These are phyloP conservation scores for Nicotiana noctiflora DNA, from an alignment of 257 asterid genomes.

Conservation along the genomic window DNA sequence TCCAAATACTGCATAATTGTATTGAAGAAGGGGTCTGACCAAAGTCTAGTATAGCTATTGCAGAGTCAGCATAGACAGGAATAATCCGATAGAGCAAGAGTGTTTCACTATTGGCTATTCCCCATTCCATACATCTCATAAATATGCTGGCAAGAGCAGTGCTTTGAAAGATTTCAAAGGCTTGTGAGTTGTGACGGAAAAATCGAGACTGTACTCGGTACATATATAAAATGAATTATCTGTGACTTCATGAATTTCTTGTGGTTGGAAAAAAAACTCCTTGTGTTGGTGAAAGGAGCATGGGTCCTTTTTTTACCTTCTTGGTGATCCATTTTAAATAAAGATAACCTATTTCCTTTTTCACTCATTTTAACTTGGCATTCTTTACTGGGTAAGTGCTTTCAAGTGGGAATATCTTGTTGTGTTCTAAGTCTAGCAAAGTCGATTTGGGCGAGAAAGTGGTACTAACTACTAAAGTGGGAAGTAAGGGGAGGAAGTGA, in stretches of 20 bases:
- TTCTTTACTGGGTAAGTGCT: not conserved
- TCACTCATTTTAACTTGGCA: not conserved
- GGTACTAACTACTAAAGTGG: slow-evolving; percentile 1
- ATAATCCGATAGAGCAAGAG: not conserved
- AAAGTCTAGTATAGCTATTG: not conserved
- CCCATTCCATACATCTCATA: not conserved
- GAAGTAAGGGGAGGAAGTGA: not conserved
- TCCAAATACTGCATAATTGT: not conserved
- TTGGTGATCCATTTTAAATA: not conserved
- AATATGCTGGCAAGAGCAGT: not conserved
- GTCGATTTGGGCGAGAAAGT: not conserved
- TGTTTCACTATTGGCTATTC: not conserved
- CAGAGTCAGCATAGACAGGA: not conserved
- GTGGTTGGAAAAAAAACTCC: not conserved
- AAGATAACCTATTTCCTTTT: not conserved
- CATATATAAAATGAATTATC: not conserved
- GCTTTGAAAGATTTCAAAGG: not conserved
- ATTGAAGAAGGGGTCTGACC: not conserved
- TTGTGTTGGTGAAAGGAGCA: not conserved
- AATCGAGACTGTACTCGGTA: not conserved
- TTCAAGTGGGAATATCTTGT: not conserved
- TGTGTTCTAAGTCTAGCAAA: slow-evolving; percentile 5
- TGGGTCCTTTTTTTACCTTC: not conserved
- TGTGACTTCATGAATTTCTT: not conserved
- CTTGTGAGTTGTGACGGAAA: not conserved